A percentile compares a stretch with the other conserved stretches of the same genome.
Conservation (phyloP, 768 basidiomycete genomes). For the Rhizopogon sp. region DNA sequence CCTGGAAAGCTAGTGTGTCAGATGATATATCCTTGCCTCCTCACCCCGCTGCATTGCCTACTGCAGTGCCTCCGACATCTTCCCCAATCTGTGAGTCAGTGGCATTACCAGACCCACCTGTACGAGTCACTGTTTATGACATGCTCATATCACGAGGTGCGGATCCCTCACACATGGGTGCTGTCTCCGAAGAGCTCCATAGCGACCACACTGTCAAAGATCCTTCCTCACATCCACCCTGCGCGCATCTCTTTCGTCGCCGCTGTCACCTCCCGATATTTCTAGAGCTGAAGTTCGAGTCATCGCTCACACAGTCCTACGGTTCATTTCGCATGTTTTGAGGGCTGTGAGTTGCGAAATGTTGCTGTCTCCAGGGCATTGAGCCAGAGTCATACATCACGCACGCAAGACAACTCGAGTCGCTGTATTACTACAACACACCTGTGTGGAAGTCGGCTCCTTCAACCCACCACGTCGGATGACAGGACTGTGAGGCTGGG, state of each 20-base stretch:
- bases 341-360: not conserved
- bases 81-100: not conserved
- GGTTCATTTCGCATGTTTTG: not conserved
- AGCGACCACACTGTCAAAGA: slow-evolving; percentile 23
- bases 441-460: too few species aligned
- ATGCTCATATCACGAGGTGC: not conserved
- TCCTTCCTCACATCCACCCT: slow-evolving; percentile 56
- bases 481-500: too few species aligned
- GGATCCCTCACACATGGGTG: not conserved
- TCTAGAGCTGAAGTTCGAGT: slow-evolving; percentile 17
- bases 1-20: too few species aligned
- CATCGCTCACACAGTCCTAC: not conserved
- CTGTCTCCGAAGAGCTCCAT: slow-evolving; percentile 50
- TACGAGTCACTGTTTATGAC: not conserved
- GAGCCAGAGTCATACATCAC: too few species aligned
- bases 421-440: too few species aligned
- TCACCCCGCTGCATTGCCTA: not conserved
- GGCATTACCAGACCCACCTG: not conserved
- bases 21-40: slow-evolving; percentile 3
- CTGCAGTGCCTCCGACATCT: not conserved
- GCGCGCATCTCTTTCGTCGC: slow-evolving; percentile 48
- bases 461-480: too few species aligned
- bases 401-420: too few species aligned
- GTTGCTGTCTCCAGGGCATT: too few species aligned
- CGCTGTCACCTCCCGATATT: slow-evolving; percentile 52